A percentile compares a stretch with the other conserved stretches of the same genome.
These are phyloP conservation scores for Colletotrichum viniferum DNA, from an alignment of 2,329 filamentous ascomycete genomes.

Conservation along the genomic window DNA sequence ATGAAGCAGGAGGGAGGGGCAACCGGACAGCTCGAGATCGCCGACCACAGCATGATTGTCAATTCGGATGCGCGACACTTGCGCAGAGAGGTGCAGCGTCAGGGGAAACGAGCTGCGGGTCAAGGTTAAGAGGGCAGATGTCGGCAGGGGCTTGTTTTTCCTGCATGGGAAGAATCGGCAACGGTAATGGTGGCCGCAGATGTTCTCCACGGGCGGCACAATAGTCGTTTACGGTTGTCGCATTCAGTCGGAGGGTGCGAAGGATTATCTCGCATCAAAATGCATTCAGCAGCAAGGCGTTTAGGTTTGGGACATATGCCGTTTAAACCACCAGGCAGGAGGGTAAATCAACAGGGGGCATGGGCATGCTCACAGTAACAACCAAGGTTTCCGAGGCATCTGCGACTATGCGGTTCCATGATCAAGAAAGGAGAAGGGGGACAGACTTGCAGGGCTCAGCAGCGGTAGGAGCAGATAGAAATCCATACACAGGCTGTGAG, in stretches of 20 bases:
- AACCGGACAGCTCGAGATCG: slow-evolving; percentile 53
- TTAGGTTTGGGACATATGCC: not conserved
- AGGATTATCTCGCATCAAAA: not conserved
- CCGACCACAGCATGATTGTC: slow-evolving; percentile 69
- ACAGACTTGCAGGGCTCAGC: not conserved
- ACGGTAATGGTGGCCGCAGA: not conserved
- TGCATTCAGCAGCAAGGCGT: slow-evolving; percentile 17
- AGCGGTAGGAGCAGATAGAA: not conserved
- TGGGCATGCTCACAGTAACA: not conserved
- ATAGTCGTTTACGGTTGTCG: not conserved
- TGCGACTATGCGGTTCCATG: not conserved
- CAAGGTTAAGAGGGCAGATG: not conserved
- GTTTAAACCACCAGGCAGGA: not conserved
- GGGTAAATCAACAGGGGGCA: not conserved
- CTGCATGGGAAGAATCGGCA: not conserved
- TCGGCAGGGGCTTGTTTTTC: not conserved
- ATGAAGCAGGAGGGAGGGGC: slow-evolving; percentile 43
- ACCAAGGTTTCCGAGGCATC: not conserved
- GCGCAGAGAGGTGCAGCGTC: slow-evolving; percentile 56
- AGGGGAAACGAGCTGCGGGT: slow-evolving; percentile 43
- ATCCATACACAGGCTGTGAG: not conserved
- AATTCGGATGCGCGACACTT: slow-evolving; percentile 59
- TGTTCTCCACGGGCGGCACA: not conserved
- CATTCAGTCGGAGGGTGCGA: not conserved
- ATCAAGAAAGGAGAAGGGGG: not conserved